These are phyloP conservation scores for Trypanosoma rangeli DNA, from an alignment of 208 protist genomes.

Conservation along the genomic window DNA sequence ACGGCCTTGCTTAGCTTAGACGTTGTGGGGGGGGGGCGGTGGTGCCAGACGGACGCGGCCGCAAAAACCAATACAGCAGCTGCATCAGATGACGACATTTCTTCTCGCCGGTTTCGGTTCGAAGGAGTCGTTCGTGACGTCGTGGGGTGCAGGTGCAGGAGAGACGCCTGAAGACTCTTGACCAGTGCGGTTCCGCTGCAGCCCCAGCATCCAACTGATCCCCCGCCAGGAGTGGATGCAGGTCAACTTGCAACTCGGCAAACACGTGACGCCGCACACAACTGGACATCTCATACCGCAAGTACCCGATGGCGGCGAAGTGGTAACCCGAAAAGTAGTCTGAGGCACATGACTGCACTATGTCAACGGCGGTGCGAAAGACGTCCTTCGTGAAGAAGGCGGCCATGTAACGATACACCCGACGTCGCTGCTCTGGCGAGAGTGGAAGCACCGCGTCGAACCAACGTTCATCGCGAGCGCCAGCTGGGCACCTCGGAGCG, in stretches of 20 bases:
- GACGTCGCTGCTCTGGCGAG: conserved; percentile 13
- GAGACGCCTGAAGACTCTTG: conserved; percentile 37
- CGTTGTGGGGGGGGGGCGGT: not conserved
- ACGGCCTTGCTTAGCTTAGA: not conserved
- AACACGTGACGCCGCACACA: conserved; percentile 62
- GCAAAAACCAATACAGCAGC: conserved; percentile 62
- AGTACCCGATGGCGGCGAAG: conserved; percentile 51
- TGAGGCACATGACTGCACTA: conserved; percentile 26
- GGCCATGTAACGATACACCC: conserved; percentile 28
- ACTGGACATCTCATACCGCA: conserved; percentile 50
- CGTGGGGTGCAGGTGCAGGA: conserved; percentile 70
- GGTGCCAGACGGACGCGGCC: not conserved
- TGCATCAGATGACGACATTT: conserved; percentile 77
- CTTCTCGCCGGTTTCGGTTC: conserved; percentile 45
- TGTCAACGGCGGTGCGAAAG: conserved; percentile 48
- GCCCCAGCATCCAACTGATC: not conserved
- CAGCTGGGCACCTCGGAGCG: conserved; percentile 23
- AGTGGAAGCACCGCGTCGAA: conserved; percentile 28
- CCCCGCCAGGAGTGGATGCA: conserved; percentile 34
- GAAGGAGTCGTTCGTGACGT: conserved; percentile 41
- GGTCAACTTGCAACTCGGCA: conserved; percentile 42
- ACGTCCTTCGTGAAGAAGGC: conserved; percentile 44
- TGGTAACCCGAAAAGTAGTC: conserved; percentile 63
- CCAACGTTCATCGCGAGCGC: conserved; percentile 22
- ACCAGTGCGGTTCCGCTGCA: conserved; percentile 30